phyloP scores from a whole-genome alignment of 2,329 filamentous ascomycete species.

The Ceratocystiopsis minuta region DNA sequence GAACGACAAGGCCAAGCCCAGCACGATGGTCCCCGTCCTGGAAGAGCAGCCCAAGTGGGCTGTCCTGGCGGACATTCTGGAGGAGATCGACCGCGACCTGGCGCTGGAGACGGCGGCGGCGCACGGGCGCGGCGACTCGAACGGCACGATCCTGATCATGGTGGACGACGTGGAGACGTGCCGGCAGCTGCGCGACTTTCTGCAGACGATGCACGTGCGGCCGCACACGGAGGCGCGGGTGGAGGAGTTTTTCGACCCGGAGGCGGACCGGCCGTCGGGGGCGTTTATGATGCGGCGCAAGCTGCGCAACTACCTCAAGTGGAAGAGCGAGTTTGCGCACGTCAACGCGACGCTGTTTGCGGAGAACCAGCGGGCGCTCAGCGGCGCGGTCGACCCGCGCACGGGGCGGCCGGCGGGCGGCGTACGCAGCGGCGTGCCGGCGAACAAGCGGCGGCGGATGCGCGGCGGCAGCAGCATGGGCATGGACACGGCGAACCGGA shows the following conservation, averaged over 20 bases:
- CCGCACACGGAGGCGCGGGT: slow-evolving; percentile 29
- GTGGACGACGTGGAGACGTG: slow-evolving; percentile 76
- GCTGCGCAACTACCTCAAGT: slow-evolving; percentile 69
- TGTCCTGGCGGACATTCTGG: slow-evolving; percentile 71
- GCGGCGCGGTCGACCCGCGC: slow-evolving; percentile 43
- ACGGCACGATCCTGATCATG: slow-evolving; percentile 90
- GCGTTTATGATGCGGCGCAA: slow-evolving; percentile 81
- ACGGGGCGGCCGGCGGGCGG: slow-evolving; percentile 26
- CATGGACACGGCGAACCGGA: slow-evolving; percentile 26
- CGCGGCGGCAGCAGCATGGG: slow-evolving; percentile 52
- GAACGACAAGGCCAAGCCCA: slow-evolving; percentile 21
- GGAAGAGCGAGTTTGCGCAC: slow-evolving; percentile 79
- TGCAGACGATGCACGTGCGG: slow-evolving; percentile 74
- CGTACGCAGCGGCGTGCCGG: slow-evolving; percentile 40
- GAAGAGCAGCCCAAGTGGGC: slow-evolving; percentile 94
- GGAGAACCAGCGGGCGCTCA: slow-evolving; percentile 62
- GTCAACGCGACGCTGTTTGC: slow-evolving; percentile 64
- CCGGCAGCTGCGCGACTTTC: slow-evolving; percentile 73
- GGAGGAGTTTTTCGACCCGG: slow-evolving; percentile 28
- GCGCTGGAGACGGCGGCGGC: slow-evolving; percentile 51
- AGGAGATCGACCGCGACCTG: slow-evolving; percentile 74
- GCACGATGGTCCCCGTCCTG: slow-evolving; percentile 60
- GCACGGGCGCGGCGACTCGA: slow-evolving; percentile 52
- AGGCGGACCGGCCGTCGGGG: slow-evolving; percentile 49
- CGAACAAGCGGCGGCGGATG: slow-evolving; percentile 72